Evolutionary conservation across 1,284 basidiomycete genomes (phyloP), one percentile per base, ranked within the genome.

Genomic region (Boletus coffeatus): DNA sequence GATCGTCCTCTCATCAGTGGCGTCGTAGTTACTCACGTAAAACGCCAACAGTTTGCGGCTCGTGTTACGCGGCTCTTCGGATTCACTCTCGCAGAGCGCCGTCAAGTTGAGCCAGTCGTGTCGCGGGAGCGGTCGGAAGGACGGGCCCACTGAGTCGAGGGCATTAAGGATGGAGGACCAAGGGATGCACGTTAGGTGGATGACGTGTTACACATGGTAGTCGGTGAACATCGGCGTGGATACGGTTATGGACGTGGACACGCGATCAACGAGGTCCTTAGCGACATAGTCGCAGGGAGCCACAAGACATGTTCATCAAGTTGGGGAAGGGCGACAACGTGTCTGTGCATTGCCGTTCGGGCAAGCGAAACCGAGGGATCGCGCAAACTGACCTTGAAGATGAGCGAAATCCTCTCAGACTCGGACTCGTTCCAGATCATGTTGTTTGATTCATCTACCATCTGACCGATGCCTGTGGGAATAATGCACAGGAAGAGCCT

Each of bases 1-100:
- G 11, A 21, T 7, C 21, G 21, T 52, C 21, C 5, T 11, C 9
- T 48, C 18, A 21, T 18, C 46, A 21, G 16, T 21, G 6, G 64
- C 63, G 3, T 68, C 67, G 53, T 78, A 78, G 61, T 76, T 73
- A 56, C 67, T 63, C 46, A 74, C 71, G 62, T 74, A 81, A 69
- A 78, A 80, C 3, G 70, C 72, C 43, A 83, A 65, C 61, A 84
- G 73, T 72, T 84, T 84, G 64, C 80, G 76, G 3, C 79, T 80
- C 7, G 82, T 83, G 66, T 84, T 84, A 16, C 68, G 70, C 1
- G 62, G 71, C 18, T 78, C 76, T 48, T 84, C 78, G 0, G 73
- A 67, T 41, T 81, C 75, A 16, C 77, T 79, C 56, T 70, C 70
- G 0, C 74, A 73, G 25, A 87, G 69, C 0, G 70, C 68, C 36